Conservation (phyloP, 352 stramenopile species). For the Globisporangium radiosum region DNA sequence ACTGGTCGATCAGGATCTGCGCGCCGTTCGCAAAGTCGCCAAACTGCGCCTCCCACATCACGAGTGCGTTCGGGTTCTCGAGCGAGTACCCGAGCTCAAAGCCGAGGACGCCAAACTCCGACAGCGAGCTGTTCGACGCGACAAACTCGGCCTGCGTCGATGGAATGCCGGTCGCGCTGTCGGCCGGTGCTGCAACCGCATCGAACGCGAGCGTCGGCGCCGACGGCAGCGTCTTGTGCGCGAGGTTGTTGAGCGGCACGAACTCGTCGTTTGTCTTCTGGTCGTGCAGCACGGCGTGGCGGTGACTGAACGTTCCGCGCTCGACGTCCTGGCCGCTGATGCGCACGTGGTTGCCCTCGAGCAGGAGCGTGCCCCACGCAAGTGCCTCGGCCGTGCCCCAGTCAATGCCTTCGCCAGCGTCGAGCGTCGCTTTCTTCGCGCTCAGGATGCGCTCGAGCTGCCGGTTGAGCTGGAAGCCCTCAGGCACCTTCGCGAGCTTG, state of each 20-base stretch:
- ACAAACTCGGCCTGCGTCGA: slow-evolving; percentile 84
- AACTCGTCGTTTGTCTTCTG: slow-evolving; percentile 93
- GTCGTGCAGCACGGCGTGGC: slow-evolving; percentile 85
- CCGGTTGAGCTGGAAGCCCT: slow-evolving; percentile 89
- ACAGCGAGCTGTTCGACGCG: slow-evolving; percentile 79
- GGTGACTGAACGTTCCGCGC: slow-evolving; percentile 87
- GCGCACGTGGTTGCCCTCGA: slow-evolving; percentile 79
- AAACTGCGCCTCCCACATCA: slow-evolving; percentile 92
- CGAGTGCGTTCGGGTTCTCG: slow-evolving; percentile 63
- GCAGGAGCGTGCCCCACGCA: slow-evolving; percentile 74
- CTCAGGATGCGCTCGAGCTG: slow-evolving; percentile 94
- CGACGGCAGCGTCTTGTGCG: slow-evolving; percentile 39
- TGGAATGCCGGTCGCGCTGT: slow-evolving; percentile 90
- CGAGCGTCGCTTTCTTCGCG: slow-evolving; percentile 73
- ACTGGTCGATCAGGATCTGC: slow-evolving; percentile 86
- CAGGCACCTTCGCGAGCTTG: slow-evolving; percentile 75
- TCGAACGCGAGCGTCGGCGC: slow-evolving; percentile 86
- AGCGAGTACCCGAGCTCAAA: slow-evolving; percentile 88
- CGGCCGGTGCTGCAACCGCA: slow-evolving; percentile 87
- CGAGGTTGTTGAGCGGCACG: slow-evolving; percentile 87
- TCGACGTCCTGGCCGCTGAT: slow-evolving; percentile 87
- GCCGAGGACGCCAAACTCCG: slow-evolving; percentile 76
- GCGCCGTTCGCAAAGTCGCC: slow-evolving; percentile 86
- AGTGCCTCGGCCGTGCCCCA: slow-evolving; percentile 87
- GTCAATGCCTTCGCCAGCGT: slow-evolving; percentile 75